Evolutionary conservation across 163 green algal species (phyloP).

Genomic region (Prototheca cutis): DNA sequence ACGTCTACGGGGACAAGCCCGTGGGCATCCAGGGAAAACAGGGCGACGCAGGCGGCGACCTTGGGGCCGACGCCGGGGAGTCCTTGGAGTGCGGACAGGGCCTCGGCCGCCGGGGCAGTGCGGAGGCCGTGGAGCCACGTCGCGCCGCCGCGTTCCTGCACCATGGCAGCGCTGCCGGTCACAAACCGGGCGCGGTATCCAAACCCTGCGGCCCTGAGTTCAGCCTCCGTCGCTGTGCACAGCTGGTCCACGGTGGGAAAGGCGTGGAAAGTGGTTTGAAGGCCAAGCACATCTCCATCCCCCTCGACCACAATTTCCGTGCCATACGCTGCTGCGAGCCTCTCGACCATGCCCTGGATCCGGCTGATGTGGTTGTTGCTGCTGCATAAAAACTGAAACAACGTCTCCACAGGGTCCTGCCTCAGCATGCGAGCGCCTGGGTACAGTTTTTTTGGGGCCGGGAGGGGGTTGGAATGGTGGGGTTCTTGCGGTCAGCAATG

Average conservation of each 20-base stretch:
- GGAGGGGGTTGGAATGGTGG: too few relatives aligned
- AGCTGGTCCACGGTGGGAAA: slow-evolving; percentile 86
- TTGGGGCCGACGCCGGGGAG: slow-evolving; percentile 79
- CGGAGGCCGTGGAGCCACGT: slow-evolving; percentile 68
- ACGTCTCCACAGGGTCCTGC: slow-evolving; percentile 85
- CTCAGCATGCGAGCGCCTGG: slow-evolving; percentile 68
- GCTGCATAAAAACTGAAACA: slow-evolving; percentile 91
- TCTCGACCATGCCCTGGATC: slow-evolving; percentile 89
- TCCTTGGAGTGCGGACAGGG: slow-evolving; percentile 42
- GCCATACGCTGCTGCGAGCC: too few relatives aligned
- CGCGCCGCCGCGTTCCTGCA: slow-evolving; percentile 50
- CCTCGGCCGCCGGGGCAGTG: slow-evolving; percentile 44
- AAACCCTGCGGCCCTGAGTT: slow-evolving; percentile 69
- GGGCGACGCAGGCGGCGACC: slow-evolving; percentile 76
- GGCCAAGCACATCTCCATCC: too few relatives aligned
- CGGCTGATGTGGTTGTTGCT: slow-evolving; percentile 95
- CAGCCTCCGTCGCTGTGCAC: slow-evolving; percentile 56
- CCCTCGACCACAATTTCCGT: too few relatives aligned
- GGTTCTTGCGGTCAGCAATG: too few relatives aligned
- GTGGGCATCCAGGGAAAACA: slow-evolving; percentile 90
- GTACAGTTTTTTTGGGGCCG: too few relatives aligned
- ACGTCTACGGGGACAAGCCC: slow-evolving; percentile 82
- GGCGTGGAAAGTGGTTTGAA: slow-evolving; percentile 52
- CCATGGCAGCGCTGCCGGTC: slow-evolving; percentile 39
- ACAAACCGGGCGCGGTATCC: slow-evolving; percentile 84